phyloP scores from a whole-genome alignment of 169 alveolate genomes.

The Cyclospora cayetanensis region DNA sequence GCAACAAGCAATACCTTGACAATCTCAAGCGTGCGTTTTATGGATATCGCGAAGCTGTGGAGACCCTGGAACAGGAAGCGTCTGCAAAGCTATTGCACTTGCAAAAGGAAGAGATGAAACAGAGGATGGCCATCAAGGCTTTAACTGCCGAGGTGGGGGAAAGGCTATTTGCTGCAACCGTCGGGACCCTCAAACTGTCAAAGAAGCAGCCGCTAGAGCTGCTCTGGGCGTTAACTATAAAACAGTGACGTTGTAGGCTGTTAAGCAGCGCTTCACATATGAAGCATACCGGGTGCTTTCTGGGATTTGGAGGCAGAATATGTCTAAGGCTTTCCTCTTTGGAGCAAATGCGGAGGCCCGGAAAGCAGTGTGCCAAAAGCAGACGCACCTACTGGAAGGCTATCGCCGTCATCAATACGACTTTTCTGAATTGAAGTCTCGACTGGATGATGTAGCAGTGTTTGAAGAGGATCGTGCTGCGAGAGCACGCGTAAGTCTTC shows the following conservation, averaged over 20 bases:
- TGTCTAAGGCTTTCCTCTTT: constrained; percentile 27
- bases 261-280: too few species aligned
- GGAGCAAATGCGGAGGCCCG: constrained; percentile 30
- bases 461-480: not conserved
- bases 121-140: constrained; percentile 20
- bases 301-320: not conserved
- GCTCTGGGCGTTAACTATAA: too few species aligned
- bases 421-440: not conserved
- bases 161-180: too few species aligned
- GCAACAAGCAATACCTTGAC: constrained; percentile 53
- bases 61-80: not conserved
- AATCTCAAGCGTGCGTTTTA: constrained; percentile 28
- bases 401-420: constrained; percentile 53
- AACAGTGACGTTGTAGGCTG: too few species aligned
- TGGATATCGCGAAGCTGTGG: constrained; percentile 15
- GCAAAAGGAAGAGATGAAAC: constrained; percentile 11
- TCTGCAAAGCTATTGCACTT: not conserved
- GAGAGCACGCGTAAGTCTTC: constrained; percentile 27
- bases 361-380: constrained; percentile 32
- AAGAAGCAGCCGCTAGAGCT: too few species aligned
- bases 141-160: constrained; percentile 28
- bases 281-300: not conserved
- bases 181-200: too few species aligned
- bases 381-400: constrained; percentile 16
- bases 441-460: not conserved